Base-by-base conservation (phyloP, 257 asterid species). In the Jaltomata sinuosa region DNA sequence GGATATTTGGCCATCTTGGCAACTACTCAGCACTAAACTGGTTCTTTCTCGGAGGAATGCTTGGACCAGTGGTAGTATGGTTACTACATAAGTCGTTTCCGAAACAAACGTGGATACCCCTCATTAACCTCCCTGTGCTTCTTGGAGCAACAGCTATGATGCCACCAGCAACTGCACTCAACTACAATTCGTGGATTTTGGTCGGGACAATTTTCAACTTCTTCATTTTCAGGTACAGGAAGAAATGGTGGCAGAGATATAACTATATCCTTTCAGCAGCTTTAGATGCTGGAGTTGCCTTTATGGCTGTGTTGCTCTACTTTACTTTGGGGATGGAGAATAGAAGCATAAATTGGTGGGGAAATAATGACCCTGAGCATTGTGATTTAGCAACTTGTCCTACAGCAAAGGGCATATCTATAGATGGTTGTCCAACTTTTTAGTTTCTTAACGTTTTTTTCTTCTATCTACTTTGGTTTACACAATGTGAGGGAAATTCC, bases 191-290 rank as follows among this genome's bases (percentile, higher is more conserved):
- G 5, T 94, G 98, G 98, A 89, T 92, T 40, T 9, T 90, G 2
- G 91, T 92, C 0, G 98, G 98, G 22, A 91, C 95, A 0, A 52
- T 92, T 0, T 93, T 93, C 90, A 94, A 92, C 84, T 89, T 87
- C 45, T 91, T 91, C n/a, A 88, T 94, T n/a, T 94, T 88, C 40
- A 84, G 94, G 68, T 91, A 94, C 29, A 31, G 92, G 85, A 94
- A 94, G 89, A 85, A 52, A 25, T 94, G 98, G 98, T 94, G 98
- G 98, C 93, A 90, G 84, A 91, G 93, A 88, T 91, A 94, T 64
- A 92, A 92, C 57, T 94, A 94, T 31, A 85, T 94, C 21, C 94
- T 94, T 2, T 92, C 97, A 0, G 98, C 97, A 0, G 97, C 92
- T 0, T 40, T 94, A 55, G 98, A 94, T 83, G 98, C 95, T 0